Percentiles rank a stretch among this genome's conserved stretches.
Evolutionary conservation across 208 protist genomes (phyloP).

Genomic region (Leishmania mexicana): DNA sequence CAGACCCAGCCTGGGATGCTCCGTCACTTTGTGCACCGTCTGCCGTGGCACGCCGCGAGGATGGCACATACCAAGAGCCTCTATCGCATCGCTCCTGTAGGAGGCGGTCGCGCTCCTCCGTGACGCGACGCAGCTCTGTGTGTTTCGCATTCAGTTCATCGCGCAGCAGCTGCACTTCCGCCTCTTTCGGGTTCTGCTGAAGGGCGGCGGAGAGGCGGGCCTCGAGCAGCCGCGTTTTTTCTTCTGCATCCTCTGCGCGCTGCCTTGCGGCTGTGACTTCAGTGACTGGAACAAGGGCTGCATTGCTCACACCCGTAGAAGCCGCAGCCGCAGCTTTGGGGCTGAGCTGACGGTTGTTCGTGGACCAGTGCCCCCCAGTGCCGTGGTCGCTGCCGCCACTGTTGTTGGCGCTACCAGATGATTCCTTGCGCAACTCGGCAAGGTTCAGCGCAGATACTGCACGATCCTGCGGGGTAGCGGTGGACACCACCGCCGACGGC

Average conservation of each 20-base stretch:
- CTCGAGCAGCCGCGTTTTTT: conserved; percentile 37
- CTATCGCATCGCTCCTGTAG: conserved; percentile 20
- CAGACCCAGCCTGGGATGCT: background rate
- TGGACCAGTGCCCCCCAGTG: background rate
- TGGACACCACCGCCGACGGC: background rate
- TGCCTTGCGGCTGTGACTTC: background rate
- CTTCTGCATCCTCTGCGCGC: conserved; percentile 14
- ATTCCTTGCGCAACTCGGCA: background rate
- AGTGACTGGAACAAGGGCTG: background rate
- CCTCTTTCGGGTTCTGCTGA: conserved; percentile 31
- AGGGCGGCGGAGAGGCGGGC: conserved; percentile 32
- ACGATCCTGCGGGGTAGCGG: background rate
- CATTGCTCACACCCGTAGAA: background rate
- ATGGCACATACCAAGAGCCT: conserved; percentile 2
- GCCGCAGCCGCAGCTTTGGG: background rate
- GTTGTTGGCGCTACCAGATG: background rate
- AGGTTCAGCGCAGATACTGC: background rate
- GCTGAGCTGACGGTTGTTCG: background rate
- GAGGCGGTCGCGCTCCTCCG: conserved; percentile 36
- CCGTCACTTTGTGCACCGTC: background rate
- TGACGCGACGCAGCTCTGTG: conserved; percentile 29
- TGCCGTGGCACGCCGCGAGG: background rate
- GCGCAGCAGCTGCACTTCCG: conserved; percentile 45
- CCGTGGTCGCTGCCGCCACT: background rate
- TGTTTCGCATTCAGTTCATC: conserved; percentile 39